Base-by-base conservation (phyloP, 179 eudicot species). In the Beta macrorhiza region DNA sequence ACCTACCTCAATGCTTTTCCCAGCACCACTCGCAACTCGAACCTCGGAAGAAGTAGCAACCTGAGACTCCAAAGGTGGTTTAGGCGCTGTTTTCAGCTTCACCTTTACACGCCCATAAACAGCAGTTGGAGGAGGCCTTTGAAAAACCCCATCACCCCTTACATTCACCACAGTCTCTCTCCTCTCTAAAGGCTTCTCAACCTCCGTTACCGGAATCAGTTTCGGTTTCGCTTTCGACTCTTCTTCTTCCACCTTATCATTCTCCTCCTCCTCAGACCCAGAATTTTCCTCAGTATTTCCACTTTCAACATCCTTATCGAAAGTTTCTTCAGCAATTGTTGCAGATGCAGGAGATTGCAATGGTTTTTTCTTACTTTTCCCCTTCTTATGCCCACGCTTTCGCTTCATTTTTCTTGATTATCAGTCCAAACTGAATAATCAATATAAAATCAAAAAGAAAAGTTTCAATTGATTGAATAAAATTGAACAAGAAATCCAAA, bases 51-150 rank as follows among this genome's bases (percentile, higher is more conserved):
- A 57, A 64, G 80, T 79, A 75, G 67, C 83, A 74, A 72, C 85
- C 81, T 76, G 85, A 44, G 87, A 44, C 61, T 85, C 92, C 58
- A 85, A 61, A 1, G 83, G 70, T 53, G 91, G 83, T 77, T 91
- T 92, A 29, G 88, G 86, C 64, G 84, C 77, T 76, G 86, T 74
- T 85, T 87, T 92, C 20, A 92, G 83, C 87, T 87, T 92, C n/a
- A 92, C 85, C 85, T 87, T 92, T 10, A 92, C 92, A 73, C 97
- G 87, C 45, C 89, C 90, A 73, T 92, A 92, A 65, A 91, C 97
- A 79, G 85, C 90, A 81, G 82, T 88, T 0, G 91, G 89, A n/a
- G 85, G 80, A 42, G 89, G 88, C 77, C 89, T 86, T 58, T 82
- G 83, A 29, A 67, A 72, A 32, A 79, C 78, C 17, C 79, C 84